Conservation (phyloP, 2,329 filamentous ascomycete genomes). For the Colletotrichum limetticola region DNA sequence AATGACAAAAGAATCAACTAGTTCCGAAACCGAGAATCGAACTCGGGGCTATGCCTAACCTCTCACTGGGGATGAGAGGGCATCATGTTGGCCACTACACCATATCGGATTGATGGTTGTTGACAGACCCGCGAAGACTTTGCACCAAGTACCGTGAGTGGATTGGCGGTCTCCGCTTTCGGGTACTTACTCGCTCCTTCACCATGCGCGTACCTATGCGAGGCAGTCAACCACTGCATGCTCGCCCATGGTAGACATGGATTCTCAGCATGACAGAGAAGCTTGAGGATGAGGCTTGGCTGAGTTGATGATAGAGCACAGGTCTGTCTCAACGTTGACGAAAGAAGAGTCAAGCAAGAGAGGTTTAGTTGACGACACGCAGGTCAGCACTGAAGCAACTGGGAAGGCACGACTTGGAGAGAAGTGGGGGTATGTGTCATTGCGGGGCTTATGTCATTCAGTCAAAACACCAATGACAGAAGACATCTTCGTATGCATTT, state of each 20-base stretch:
- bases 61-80: background rate
- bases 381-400: background rate
- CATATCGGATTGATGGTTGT: background rate
- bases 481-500: conserved; percentile 15
- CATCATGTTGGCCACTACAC: conserved; percentile 15
- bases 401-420: background rate
- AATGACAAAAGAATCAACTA: background rate
- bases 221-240: background rate
- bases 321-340: background rate
- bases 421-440: conserved; percentile 9
- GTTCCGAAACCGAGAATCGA: conserved; percentile 21
- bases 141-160: background rate
- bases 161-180: background rate
- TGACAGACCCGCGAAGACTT: fast-evolving
- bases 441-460: conserved; percentile 19
- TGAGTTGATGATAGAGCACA: background rate
- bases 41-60: conserved; percentile 19
- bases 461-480: background rate
- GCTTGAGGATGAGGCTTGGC: background rate
- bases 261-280: fast-evolving
- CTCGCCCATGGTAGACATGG: background rate
- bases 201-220: background rate
- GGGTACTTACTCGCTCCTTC: background rate
- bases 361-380: background rate
- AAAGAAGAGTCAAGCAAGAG: too few relatives aligned